phyloP scores from a whole-genome alignment of 2,329 filamentous ascomycete genomes.

The Pyricularia grisea region DNA sequence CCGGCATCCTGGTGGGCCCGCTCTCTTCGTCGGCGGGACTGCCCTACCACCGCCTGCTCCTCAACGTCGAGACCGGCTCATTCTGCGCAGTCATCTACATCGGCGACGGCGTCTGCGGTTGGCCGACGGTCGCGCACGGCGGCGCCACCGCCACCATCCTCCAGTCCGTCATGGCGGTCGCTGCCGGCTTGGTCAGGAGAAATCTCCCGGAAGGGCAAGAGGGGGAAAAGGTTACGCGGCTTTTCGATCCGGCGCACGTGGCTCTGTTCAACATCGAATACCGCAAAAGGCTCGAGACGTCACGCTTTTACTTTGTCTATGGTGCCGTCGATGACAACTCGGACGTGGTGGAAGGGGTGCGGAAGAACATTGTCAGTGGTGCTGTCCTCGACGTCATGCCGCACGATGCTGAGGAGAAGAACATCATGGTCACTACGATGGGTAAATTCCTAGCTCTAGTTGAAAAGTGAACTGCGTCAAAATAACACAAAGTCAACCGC shows the following conservation, averaged over 20 bases:
- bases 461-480: background rate
- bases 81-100: slow-evolving; percentile 58
- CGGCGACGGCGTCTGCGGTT: slow-evolving; percentile 55
- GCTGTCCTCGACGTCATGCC: background rate
- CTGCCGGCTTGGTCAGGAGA: background rate
- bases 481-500: background rate
- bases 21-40: slow-evolving; percentile 31
- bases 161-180: background rate
- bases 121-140: slow-evolving; percentile 64
- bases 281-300: background rate
- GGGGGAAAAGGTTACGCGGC: background rate
- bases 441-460: background rate
- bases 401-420: background rate
- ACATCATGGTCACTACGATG: background rate
- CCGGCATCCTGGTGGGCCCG: slow-evolving; percentile 30
- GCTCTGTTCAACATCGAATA: background rate
- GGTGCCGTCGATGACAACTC: background rate
- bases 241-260: background rate
- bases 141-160: slow-evolving; percentile 55
- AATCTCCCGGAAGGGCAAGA: background rate
- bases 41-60: slow-evolving; percentile 53
- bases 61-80: slow-evolving; percentile 47
- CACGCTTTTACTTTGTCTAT: background rate
- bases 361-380: background rate
- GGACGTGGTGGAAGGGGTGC: background rate